Base-by-base conservation (phyloP, 1,139 yeast species). In the Suhomyces maxii region DNA sequence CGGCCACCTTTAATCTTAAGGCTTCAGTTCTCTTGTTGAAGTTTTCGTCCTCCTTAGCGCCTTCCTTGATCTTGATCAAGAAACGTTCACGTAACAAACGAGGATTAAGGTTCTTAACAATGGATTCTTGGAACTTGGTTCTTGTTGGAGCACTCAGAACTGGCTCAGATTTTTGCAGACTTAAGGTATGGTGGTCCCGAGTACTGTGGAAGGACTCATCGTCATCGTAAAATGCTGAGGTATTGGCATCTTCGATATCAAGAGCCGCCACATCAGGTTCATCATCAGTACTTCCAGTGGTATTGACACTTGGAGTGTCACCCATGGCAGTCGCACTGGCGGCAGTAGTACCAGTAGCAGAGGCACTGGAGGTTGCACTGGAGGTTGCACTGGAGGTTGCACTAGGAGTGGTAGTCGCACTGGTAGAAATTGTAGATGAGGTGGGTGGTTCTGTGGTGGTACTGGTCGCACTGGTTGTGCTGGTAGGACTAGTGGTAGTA, bases 51-150 rank as follows among this genome's bases (percentile, higher is more conserved):
- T 50, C 41, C 10, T 48, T 51, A 34, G 48, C 34, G 3, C 40
- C 46, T 5, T 50, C 56, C 39, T 59, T 60, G 13, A 54, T 34
- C 39, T 56, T 57, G 32, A 59, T 42, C 7, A 65, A 46, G 8
- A 58, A 50, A n/a, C 64, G 58, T 45, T 63, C 63, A 38, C 55
- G 47, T 28, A 62, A 46, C 6, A 51, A 47, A 32, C 58, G 60
- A 0, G 74, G 64, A 37, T 67, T 59, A 36, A 73, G 54, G 48
- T 72, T 71, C 8, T 67, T 58, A 11, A 71, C 45, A 6, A 73
- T 63, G 0, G 79, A 74, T 39, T 61, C 56, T 44, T 72, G 73
- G 50, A 73, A 68, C 1, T 61, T 56, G 3, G 74, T 63, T 23
- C 40, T 28, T 4, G 23, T 18, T 35, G 37, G 10, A 11, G 11